Evolutionary conservation across 306 rosid species (phyloP).

Genomic region (Luffa acutangula): DNA sequence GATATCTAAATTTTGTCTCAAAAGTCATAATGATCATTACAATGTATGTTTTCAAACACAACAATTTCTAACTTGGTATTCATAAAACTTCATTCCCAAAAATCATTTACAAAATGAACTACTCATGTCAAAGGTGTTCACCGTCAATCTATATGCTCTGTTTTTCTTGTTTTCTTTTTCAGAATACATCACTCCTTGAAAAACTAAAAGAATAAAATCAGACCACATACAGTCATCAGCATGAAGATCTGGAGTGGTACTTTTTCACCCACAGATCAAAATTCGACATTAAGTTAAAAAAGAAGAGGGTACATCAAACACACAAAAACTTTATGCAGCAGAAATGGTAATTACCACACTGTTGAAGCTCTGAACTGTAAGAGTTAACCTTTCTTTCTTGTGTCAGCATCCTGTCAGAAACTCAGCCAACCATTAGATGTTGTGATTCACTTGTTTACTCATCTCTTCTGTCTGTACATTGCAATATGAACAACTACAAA

Average conservation of each 20-base stretch:
- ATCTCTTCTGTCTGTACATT: background rate
- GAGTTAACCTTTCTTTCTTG: background rate
- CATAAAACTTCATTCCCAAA: background rate
- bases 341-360: background rate
- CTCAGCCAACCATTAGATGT: background rate
- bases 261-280: background rate
- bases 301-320: background rate
- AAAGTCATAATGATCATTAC: background rate
- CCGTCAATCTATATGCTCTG: background rate
- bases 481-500: background rate
- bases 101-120: background rate
- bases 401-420: constrained; percentile 3
- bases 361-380: background rate
- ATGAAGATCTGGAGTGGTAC: background rate
- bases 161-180: background rate
- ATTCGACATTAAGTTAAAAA: background rate
- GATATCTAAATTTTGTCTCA: background rate
- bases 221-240: background rate
- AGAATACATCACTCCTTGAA: background rate
- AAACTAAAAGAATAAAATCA: background rate
- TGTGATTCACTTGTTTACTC: background rate
- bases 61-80: background rate
- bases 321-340: background rate
- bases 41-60: background rate
- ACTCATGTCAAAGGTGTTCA: background rate